Evolutionary conservation across 1,284 basidiomycete genomes (phyloP), one percentile per base, ranked within the genome.

Genomic region (Dichomitus squalens): DNA sequence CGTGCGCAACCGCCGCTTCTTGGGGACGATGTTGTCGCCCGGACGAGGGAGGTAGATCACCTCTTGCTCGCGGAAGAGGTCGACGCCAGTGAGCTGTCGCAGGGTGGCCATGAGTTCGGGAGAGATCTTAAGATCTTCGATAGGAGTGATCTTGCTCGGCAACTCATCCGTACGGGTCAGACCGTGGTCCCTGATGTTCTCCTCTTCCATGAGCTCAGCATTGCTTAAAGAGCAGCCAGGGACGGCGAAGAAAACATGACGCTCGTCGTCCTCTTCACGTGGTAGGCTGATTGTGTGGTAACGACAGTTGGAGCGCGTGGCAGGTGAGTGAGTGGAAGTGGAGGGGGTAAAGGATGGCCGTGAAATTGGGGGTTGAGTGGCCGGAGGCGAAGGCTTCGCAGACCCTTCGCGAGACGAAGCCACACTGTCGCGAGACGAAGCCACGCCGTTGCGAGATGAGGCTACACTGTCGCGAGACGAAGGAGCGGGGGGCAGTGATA

Each of bases 211-310:
- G 36, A 87, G 67, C 60, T 83, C 79, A 27, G 64, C 63, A 61
- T 87, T 77, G 29, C 77, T 78, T 41, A 88, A 75, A 16, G 85
- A 82, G 61, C 86, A 88, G 2, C 85, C 85, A 0, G 86, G 86
- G 8, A 87, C 84, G 23, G 86, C 75, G 70, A 88, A 88, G 61
- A 64, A 79, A 14, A 85, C 70, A 9, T 80, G 79, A 27, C 76
- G 76, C 2, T 21, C 27, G 20, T 79, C 79, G 40, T 75, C 73
- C 57, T 84, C 81, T 49, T 79, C 77, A 34, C 73, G 74, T 0
- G 84, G 85, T 14, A 88, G 66, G 61, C 83, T 85, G 66, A 88
- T 84, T 57, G 79, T 83, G 66, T 84, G 85, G 69, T 84, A 88
- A 38, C 82, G 80, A 60, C 86, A 88, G 55, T 87, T 79, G 3